A percentile compares a stretch with the other conserved stretches of the same genome.
Conservation (phyloP, 352 stramenopile species). For the Pythium myriotylum region DNA sequence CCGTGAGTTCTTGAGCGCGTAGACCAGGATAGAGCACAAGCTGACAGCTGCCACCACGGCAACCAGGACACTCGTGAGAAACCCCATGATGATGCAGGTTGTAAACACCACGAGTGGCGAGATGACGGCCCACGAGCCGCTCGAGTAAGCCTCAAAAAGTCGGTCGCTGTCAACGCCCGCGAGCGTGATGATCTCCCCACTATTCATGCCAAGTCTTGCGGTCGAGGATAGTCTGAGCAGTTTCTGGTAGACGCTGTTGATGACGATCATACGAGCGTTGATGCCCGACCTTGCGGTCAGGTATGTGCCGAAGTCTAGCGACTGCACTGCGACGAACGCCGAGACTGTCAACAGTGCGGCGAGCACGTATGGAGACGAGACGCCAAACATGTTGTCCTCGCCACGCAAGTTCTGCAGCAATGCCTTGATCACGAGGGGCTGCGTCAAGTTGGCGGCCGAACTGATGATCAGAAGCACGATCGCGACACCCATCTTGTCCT, state of each 20-base stretch:
- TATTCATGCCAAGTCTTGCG: slow-evolving; percentile 42
- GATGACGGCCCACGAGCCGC: slow-evolving; percentile 37
- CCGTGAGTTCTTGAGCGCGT: slow-evolving; percentile 32
- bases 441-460: slow-evolving; percentile 25
- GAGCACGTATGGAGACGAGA: slow-evolving; percentile 29
- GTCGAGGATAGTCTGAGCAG: slow-evolving; percentile 44
- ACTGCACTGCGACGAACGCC: slow-evolving; percentile 30
- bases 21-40: slow-evolving; percentile 31
- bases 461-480: slow-evolving; percentile 34
- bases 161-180: slow-evolving; percentile 56
- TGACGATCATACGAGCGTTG: slow-evolving; percentile 44
- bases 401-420: slow-evolving; percentile 30
- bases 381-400: slow-evolving; percentile 26
- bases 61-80: slow-evolving; percentile 15
- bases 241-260: no score
- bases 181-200: slow-evolving; percentile 64
- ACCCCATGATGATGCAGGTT: slow-evolving; percentile 26
- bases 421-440: slow-evolving; percentile 40
- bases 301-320: slow-evolving; percentile 52
- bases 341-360: slow-evolving; percentile 18
- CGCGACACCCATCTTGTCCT: slow-evolving; percentile 32
- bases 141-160: slow-evolving; percentile 50
- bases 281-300: slow-evolving; percentile 42
- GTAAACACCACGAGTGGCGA: slow-evolving; percentile 21
- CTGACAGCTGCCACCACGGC: slow-evolving; percentile 30